A percentile compares a stretch with the other conserved stretches of the same genome.
Conservation (phyloP, 2,329 filamentous ascomycete species). For the Nothomitra cinnamomea region DNA sequence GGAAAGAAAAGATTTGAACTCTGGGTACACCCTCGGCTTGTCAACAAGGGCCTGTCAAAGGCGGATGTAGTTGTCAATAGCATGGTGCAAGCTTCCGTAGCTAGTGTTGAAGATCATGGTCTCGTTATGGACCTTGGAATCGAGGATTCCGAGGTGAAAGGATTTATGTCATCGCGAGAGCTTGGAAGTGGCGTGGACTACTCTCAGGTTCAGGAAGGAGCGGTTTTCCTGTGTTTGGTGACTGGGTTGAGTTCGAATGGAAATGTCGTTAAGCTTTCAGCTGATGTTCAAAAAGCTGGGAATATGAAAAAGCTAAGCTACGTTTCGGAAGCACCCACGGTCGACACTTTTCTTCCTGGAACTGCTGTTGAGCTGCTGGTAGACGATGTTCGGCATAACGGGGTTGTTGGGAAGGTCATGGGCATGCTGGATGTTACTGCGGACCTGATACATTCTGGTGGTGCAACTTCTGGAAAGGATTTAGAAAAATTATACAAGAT, state of each 20-base stretch:
- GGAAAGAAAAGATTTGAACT: conserved; percentile 72
- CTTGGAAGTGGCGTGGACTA: conserved; percentile 49
- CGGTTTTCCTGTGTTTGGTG: conserved; percentile 71
- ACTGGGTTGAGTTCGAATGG: conserved; percentile 58
- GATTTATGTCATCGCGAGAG: conserved; percentile 76
- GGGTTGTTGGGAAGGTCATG: conserved; percentile 81
- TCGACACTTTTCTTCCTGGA: conserved; percentile 81
- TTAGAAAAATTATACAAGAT: conserved; percentile 65
- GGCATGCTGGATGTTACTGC: conserved; percentile 82
- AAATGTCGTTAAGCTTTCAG: conserved; percentile 74
- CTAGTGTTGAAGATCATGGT: conserved; percentile 91
- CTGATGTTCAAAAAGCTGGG: conserved; percentile 51
- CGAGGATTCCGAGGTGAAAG: conserved; percentile 47
- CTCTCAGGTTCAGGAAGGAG: conserved; percentile 58
- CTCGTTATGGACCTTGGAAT: conserved; percentile 85
- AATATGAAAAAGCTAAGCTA: conserved; percentile 47
- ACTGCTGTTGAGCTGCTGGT: conserved; percentile 77
- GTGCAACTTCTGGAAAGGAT: conserved; percentile 49
- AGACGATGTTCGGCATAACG: conserved; percentile 53
- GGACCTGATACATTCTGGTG: conserved; percentile 76
- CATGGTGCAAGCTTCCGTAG: conserved; percentile 73
- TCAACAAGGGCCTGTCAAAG: conserved; percentile 58
- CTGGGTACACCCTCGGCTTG: conserved; percentile 59
- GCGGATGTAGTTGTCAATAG: conserved; percentile 58
- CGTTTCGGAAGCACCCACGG: conserved; percentile 62